Evolutionary conservation across 2,329 filamentous ascomycete species (phyloP).

Genomic region (Fusarium hainanense): DNA sequence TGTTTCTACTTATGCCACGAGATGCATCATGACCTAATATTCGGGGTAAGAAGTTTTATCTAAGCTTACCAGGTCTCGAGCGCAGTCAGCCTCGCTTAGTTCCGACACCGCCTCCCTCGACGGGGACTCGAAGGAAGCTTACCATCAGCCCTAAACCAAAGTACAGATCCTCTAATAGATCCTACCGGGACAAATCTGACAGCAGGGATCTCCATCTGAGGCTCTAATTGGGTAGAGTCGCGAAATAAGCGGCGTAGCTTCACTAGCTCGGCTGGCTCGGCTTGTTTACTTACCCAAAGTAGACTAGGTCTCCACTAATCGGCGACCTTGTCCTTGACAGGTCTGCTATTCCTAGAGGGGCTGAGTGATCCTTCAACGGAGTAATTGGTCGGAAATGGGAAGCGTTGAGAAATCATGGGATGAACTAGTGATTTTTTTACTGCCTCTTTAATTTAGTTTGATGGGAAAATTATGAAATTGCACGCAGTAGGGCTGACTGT

Average conservation of each 20-base stretch:
- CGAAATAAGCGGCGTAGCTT: not conserved
- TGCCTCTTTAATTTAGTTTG: not conserved
- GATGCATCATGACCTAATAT: not conserved
- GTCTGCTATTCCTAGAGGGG: not conserved
- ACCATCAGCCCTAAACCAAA: conserved; percentile 1
- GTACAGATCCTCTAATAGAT: not conserved
- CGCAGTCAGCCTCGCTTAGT: not conserved
- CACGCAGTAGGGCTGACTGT: not conserved
- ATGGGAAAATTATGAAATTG: not conserved
- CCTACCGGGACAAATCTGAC: not conserved
- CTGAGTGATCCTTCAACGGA: not conserved
- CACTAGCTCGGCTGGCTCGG: not conserved
- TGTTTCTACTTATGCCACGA: not conserved
- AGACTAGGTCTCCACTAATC: not conserved
- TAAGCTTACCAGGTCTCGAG: not conserved
- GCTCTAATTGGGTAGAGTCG: accelerated
- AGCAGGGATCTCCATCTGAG: not conserved
- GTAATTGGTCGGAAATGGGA: not conserved
- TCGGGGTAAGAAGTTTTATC: not conserved
- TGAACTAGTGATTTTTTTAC: not conserved
- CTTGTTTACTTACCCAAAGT: not conserved
- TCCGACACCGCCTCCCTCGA: not conserved
- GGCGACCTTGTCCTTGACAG: no score
- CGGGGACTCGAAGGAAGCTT: not conserved
- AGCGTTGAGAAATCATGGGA: not conserved